Evolutionary conservation across 495 filamentous ascomycete genomes (phyloP).

Genomic region (Daldinia concentrica): DNA sequence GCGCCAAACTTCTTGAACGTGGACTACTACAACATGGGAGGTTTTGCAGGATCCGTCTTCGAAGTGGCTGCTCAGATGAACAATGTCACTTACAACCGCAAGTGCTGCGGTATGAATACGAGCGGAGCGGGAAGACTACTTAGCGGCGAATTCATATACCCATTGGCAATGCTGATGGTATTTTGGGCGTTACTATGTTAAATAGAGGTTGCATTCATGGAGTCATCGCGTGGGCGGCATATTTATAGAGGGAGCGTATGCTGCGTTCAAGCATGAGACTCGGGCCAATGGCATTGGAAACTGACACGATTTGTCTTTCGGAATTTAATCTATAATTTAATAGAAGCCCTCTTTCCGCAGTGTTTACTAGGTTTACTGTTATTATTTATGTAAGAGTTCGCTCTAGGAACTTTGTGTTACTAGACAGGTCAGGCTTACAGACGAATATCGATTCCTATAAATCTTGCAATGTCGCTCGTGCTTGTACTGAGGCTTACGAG

Average conservation of each 20-base stretch:
- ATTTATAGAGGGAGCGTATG: conserved; percentile 30
- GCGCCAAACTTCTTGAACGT: conserved; percentile 89
- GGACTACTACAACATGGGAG: conserved; percentile 84
- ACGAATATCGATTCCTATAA: background rate
- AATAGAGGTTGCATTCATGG: conserved; percentile 3
- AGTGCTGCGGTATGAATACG: conserved; percentile 71
- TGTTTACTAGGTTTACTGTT: background rate
- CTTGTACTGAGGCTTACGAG: background rate
- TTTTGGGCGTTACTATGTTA: conserved; percentile 34
- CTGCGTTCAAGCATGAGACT: background rate
- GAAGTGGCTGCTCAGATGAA: conserved; percentile 87
- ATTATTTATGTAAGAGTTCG: background rate
- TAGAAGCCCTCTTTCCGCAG: background rate
- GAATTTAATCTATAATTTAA: conserved; percentile 10
- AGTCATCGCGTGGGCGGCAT: conserved; percentile 32
- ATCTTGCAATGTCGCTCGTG: background rate
- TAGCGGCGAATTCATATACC: conserved; percentile 12
- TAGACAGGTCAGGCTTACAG: background rate
- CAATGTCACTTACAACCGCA: conserved; percentile 79
- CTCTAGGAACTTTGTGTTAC: background rate
- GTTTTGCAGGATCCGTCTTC: conserved; percentile 81
- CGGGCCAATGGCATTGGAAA: conserved; percentile 22
- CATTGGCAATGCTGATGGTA: conserved; percentile 9
- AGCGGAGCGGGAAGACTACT: conserved; percentile 38
- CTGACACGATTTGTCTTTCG: conserved; percentile 4